Conservation (phyloP, 2,329 filamentous ascomycete genomes). For the Xylariomycetidae sp. region DNA sequence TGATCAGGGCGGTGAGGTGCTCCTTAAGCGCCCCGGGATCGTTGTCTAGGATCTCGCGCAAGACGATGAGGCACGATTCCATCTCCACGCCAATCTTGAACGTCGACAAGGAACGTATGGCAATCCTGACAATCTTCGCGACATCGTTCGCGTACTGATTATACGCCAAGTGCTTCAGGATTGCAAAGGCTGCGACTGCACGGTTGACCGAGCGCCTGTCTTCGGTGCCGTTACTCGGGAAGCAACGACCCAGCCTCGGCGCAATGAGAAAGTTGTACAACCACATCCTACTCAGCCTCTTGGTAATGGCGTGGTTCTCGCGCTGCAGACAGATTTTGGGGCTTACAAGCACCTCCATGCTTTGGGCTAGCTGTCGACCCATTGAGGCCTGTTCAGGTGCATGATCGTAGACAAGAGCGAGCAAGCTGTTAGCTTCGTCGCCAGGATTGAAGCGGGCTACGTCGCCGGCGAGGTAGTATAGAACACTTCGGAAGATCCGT, state of each 20-base stretch:
- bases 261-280: conserved; percentile 27
- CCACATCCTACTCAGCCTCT: conserved; percentile 22
- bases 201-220: conserved; percentile 33
- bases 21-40: conserved; percentile 41
- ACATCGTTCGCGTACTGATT: conserved; percentile 49
- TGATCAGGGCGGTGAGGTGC: conserved; percentile 46
- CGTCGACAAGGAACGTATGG: conserved; percentile 42
- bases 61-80: conserved; percentile 42
- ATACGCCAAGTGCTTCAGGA: conserved; percentile 46
- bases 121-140: conserved; percentile 41
- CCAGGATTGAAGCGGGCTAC: conserved; percentile 18
- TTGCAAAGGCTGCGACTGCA: conserved; percentile 42
- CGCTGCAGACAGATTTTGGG: conserved; percentile 22
- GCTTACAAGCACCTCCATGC: conserved; percentile 22
- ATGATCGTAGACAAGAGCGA: conserved; percentile 12
- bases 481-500: conserved; percentile 21
- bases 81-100: conserved; percentile 39
- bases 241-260: conserved; percentile 34
- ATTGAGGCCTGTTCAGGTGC: conserved; percentile 11
- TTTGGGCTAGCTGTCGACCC: conserved; percentile 21
- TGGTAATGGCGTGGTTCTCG: conserved; percentile 21
- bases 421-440: conserved; percentile 14
- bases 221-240: conserved; percentile 24
- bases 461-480: conserved; percentile 27
- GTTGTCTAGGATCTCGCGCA: conserved; percentile 43